Evolutionary conservation across 1,284 basidiomycete genomes (phyloP), one percentile per base, ranked within the genome.

Genomic region (Puccinia triticina): DNA sequence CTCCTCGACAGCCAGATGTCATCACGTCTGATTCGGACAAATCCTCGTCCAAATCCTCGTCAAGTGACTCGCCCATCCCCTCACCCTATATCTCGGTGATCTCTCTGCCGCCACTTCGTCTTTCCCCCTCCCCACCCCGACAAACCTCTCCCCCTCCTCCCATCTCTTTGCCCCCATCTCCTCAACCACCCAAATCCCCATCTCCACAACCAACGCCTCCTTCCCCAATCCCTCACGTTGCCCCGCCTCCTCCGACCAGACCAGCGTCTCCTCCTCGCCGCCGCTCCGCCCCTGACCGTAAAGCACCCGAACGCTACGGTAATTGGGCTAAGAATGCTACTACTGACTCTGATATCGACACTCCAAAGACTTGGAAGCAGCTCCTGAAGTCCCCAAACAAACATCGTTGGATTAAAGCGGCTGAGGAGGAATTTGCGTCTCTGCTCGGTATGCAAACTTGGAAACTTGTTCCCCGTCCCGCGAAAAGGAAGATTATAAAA

Each of bases 351-450:
- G 7, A 40, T 59, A 26, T 43, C 2, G 61, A 67, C n/a, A 48
- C 61, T 7, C 76, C 32, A 5, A 48, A 46, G 2, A 78, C 76
- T 1, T 78, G 61, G 59, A 48, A 32, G 23, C 76, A 67, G 29
- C 32, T 78, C 14, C 48, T 67, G 1, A 32, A 32, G 3, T 78
- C 76, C 0, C 76, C 57, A 2, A 8, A 78, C 32, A 66, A 67
- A 18, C 2, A 0, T 32, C 1, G 14, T 2, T 78, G 76, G 76
- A 2, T 78, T 2, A 78, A 66, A 23, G 61, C 76, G 69, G 40
- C 40, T 12, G 12, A 43, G 4, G 40, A 43, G 4, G 40, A 43
- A 43, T 43, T 43, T 43, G 40, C 40, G 40, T 43, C 12, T 4
- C 4, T 43, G 4, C 40, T 43, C 40, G 12, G 12, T 12, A 43